Base-by-base conservation (phyloP, 805 yeast species). In the Starmerella ratchasimensis region DNA sequence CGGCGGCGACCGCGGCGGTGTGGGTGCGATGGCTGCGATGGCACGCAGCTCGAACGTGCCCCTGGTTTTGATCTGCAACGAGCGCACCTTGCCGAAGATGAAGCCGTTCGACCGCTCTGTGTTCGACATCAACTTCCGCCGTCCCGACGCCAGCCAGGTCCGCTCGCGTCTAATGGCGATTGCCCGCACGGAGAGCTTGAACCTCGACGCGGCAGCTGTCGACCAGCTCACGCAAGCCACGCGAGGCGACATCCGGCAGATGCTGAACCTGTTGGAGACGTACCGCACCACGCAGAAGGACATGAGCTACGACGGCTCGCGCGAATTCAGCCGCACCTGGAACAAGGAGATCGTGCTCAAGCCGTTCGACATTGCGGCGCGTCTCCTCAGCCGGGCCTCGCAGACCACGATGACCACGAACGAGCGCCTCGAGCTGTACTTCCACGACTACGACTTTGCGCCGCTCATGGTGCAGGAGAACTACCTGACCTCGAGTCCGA, bases 1-100 rank as follows among this genome's bases (percentile, higher is more conserved):
- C 28, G 84, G 93, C 54, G 99, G 99, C 46, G 99, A 90, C 59
- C 77, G 90, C 50, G 99, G 99, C 44, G 99, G 99, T 45, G 94
- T 90, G 20, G 96, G 95, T 18, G 93, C 84, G 43, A 67, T 90
- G 58, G 83, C 96, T 0, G 75, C 78, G 28, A 78, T 82, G 49
- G 86, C 96, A 55, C 69, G 78, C 30, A 76, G 74, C 35, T 84
- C 97, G 0, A 69, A 74, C 31, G 81, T 88, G 49, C 98, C 99
- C 13, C 70, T 90, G 63, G 84, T 90, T 42, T 66, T 88, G 37
- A 86, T 90, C 44, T 88, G 97, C 63, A 90, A 90, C 60, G 99
- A 90, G 56, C 77, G 80, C 48, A 71, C 82, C 14, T 65, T 82
- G 41, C 97, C 95, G 1, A 90, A 90, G 54, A 88, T 90, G 97